Conservation (phyloP, 2,329 filamentous ascomycete genomes). For the Aspergillus sp. region DNA sequence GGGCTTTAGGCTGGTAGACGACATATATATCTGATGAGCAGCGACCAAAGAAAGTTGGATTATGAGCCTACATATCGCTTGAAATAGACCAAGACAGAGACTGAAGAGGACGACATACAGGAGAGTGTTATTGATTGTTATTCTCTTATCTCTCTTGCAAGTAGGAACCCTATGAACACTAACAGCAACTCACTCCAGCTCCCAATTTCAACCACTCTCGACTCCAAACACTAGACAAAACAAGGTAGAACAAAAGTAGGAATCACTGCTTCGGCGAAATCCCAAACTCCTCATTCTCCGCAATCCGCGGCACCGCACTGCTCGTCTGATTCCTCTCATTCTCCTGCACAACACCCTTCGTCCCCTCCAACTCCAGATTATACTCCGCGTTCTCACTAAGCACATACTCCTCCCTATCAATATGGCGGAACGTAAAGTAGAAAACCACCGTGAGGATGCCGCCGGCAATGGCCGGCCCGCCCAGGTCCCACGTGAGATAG, state of each 20-base stretch:
- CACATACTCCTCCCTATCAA: slow-evolving; percentile 53
- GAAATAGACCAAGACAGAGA: too few relatives aligned
- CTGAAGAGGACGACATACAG: too few relatives aligned
- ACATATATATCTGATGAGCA: too few relatives aligned
- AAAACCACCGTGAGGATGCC: slow-evolving; percentile 50
- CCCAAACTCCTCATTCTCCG: not conserved
- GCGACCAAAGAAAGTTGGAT: too few relatives aligned
- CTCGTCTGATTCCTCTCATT: not conserved
- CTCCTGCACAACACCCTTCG: not conserved
- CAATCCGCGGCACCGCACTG: not conserved
- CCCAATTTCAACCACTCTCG: not conserved
- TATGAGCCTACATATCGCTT: too few relatives aligned
- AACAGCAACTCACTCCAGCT: not conserved
- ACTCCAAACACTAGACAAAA: not conserved
- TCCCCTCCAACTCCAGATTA: not conserved
- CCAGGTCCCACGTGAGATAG: slow-evolving; percentile 50
- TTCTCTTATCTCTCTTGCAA: too few relatives aligned
- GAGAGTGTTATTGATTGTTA: too few relatives aligned
- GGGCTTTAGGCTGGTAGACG: too few relatives aligned
- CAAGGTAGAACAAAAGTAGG: not conserved
- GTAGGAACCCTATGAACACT: too few relatives aligned
- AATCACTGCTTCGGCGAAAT: not conserved
- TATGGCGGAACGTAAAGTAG: slow-evolving; percentile 46
- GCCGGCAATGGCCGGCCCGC: slow-evolving; percentile 50
- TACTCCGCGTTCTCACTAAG: slow-evolving; percentile 17